Evolutionary conservation across 2,329 filamentous ascomycete species (phyloP).

Genomic region (Setomelanomma holmii): DNA sequence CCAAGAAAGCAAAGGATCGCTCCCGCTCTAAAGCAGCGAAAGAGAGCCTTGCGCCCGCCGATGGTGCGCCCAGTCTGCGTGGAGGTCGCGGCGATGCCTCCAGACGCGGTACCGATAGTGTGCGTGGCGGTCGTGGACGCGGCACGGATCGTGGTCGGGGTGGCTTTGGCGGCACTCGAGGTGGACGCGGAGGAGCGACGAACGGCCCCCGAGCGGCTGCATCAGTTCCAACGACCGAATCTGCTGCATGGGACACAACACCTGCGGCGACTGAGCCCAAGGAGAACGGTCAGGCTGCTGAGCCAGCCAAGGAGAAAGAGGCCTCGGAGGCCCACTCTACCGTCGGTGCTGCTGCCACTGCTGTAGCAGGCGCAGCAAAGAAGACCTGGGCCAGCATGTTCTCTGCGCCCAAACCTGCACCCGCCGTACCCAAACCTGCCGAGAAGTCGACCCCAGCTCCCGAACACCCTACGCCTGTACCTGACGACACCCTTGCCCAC

Average conservation of each 20-base stretch:
- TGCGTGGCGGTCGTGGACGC: constrained; percentile 64
- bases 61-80: constrained; percentile 49
- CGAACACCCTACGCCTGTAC: constrained; percentile 42
- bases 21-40: constrained; percentile 73
- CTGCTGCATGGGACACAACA: constrained; percentile 66
- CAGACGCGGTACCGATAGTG: constrained; percentile 42
- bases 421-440: constrained; percentile 44
- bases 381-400: constrained; percentile 65
- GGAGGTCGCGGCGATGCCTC: constrained; percentile 29
- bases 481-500: constrained; percentile 47
- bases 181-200: constrained; percentile 68
- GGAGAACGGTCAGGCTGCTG: constrained; percentile 28
- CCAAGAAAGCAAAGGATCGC: constrained; percentile 74
- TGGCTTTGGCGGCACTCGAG: constrained; percentile 53
- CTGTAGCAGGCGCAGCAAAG: constrained; percentile 49
- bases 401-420: constrained; percentile 58
- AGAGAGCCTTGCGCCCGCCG: constrained; percentile 62
- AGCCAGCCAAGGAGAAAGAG: constrained; percentile 13
- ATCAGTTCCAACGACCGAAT: constrained; percentile 76
- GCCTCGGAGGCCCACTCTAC: constrained; percentile 23
- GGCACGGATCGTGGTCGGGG: constrained; percentile 64
- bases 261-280: constrained; percentile 35
- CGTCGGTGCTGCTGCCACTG: constrained; percentile 23
- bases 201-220: constrained; percentile 64
- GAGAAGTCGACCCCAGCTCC: constrained; percentile 46